These are phyloP conservation scores for Teratosphaeriaceae sp. DNA, from an alignment of 2,329 filamentous ascomycete genomes.

Conservation along the genomic window DNA sequence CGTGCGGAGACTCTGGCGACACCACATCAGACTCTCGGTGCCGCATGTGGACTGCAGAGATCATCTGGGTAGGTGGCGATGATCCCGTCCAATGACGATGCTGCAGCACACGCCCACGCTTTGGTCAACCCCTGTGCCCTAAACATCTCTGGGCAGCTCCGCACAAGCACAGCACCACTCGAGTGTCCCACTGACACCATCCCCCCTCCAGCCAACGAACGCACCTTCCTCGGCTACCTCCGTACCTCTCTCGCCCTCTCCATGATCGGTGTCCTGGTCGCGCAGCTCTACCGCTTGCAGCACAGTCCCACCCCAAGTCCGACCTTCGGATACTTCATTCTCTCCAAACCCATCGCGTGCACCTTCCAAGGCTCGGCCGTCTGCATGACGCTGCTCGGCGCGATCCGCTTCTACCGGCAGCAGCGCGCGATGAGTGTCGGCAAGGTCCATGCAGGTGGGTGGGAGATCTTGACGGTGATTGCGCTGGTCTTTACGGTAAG, in stretches of 20 bases:
- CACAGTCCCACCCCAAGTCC: conserved; percentile 37
- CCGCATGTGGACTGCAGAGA: conserved; percentile 47
- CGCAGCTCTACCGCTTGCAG: conserved; percentile 61
- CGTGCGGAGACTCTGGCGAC: conserved; percentile 42
- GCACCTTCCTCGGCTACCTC: conserved; percentile 68
- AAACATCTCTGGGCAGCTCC: too few relatives aligned
- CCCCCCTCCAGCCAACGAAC: conserved; percentile 56
- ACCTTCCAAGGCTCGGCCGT: conserved; percentile 45
- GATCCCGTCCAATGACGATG: too few relatives aligned
- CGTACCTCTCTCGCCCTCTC: conserved; percentile 64
- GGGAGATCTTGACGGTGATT: conserved; percentile 50
- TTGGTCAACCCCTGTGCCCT: too few relatives aligned
- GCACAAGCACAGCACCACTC: too few relatives aligned
- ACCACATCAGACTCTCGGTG: conserved; percentile 45
- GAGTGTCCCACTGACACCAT: neutral
- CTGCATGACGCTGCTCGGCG: conserved; percentile 47
- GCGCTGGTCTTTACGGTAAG: conserved; percentile 44
- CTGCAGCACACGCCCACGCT: too few relatives aligned
- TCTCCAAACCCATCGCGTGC: conserved; percentile 54
- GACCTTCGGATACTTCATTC: conserved; percentile 52
- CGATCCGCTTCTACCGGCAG: conserved; percentile 53
- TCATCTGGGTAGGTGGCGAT: conserved; percentile 46
- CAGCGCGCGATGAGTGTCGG: conserved; percentile 54
- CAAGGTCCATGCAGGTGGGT: conserved; percentile 52
- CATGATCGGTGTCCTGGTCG: conserved; percentile 58